Evolutionary conservation across 495 filamentous ascomycete genomes (phyloP).

Genomic region (Talaromyces wortmannii): DNA sequence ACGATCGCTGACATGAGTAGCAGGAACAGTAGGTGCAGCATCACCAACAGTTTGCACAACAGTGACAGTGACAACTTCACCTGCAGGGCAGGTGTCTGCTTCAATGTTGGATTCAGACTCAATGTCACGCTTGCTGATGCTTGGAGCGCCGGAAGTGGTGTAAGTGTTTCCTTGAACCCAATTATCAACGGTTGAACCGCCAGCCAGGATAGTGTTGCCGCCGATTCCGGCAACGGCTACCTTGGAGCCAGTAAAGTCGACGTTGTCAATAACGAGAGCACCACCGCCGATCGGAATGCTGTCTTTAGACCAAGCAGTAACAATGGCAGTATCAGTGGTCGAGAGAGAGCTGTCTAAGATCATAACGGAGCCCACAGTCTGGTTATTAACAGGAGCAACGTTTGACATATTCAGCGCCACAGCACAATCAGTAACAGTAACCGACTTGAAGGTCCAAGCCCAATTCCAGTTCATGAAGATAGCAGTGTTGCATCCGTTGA

Average conservation of each 20-base stretch:
- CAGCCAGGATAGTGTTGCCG: conserved; percentile 56
- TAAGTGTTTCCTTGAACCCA: conserved; percentile 75
- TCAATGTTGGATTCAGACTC: conserved; percentile 1
- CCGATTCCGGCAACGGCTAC: conserved; percentile 45
- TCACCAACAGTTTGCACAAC: conserved; percentile 1
- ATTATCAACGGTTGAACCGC: conserved; percentile 61
- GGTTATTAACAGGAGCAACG: conserved; percentile 36
- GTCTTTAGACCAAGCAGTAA: conserved; percentile 60
- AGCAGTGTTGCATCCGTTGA: conserved; percentile 83
- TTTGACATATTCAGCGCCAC: conserved; percentile 80
- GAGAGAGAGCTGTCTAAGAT: conserved; percentile 73
- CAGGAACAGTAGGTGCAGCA: neutral
- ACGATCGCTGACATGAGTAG: neutral
- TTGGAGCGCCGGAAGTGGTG: conserved; percentile 25
- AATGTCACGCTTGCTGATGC: neutral
- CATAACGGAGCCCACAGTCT: conserved; percentile 74
- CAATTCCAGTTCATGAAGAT: conserved; percentile 95
- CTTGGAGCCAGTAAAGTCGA: conserved; percentile 59
- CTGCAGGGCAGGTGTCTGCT: conserved; percentile 51
- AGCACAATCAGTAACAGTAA: conserved; percentile 73
- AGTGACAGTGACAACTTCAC: neutral
- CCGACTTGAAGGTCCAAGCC: conserved; percentile 80
- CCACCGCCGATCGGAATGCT: conserved; percentile 60
- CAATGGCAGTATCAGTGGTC: conserved; percentile 65
- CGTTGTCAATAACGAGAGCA: conserved; percentile 79